Evolutionary conservation across 208 protist species (phyloP).

Genomic region (Strigomonas galati): DNA sequence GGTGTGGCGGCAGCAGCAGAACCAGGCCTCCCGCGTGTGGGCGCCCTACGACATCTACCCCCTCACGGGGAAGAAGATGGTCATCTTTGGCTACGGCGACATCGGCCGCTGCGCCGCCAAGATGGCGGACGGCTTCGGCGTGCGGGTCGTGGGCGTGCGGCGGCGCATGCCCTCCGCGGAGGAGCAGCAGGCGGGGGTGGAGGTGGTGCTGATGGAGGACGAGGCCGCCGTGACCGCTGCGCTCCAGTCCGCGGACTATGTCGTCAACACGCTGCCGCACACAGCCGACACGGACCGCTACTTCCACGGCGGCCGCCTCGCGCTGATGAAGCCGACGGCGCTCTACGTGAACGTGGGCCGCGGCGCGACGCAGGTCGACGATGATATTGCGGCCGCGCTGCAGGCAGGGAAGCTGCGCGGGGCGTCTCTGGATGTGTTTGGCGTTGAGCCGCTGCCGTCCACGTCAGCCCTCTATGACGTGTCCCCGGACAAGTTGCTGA

Average conservation of each 20-base stretch:
- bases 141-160: conserved; percentile 37
- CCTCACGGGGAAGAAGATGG: conserved; percentile 33
- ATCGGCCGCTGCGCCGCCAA: conserved; percentile 35
- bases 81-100: conserved; percentile 64
- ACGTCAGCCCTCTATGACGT: conserved; percentile 37
- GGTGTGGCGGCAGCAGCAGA: conserved; percentile 32
- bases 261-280: conserved; percentile 49
- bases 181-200: conserved; percentile 29
- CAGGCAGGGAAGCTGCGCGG: conserved; percentile 28
- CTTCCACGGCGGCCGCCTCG: conserved; percentile 43
- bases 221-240: conserved; percentile 22
- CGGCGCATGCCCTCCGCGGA: conserved; percentile 4
- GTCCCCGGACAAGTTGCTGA: conserved; percentile 35
- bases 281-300: conserved; percentile 38
- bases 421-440: conserved; percentile 60
- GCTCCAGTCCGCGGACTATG: conserved; percentile 42
- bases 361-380: conserved; percentile 45
- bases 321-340: conserved; percentile 43
- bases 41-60: conserved; percentile 37
- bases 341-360: conserved; percentile 68
- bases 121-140: conserved; percentile 22
- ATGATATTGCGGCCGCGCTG: conserved; percentile 33
- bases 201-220: conserved; percentile 12
- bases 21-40: conserved; percentile 32
- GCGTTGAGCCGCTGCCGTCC: conserved; percentile 46